phyloP scores from a whole-genome alignment of 1,284 basidiomycete genomes.

The Puccinia coronata region DNA sequence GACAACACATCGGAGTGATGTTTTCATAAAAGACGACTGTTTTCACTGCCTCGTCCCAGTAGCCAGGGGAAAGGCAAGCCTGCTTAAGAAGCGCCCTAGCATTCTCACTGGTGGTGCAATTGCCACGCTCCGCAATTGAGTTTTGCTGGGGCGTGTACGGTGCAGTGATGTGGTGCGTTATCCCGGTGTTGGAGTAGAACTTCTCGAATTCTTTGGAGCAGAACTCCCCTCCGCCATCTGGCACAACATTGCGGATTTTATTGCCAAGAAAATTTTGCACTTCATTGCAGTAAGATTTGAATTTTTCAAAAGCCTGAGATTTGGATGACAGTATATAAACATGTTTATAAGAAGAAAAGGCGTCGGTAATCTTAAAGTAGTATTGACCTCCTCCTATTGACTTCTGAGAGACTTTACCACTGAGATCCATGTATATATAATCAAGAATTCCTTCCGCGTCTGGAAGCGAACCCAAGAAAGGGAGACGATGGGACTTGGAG shows the following conservation, averaged over 20 bases:
- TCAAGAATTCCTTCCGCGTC: not conserved
- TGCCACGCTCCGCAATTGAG: no score
- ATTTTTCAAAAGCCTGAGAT: conserved; percentile 1
- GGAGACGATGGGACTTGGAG: not conserved
- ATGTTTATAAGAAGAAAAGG: not conserved
- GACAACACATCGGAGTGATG: no score
- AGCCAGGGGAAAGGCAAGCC: not conserved
- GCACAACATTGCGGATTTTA: no score
- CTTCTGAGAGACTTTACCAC: not conserved
- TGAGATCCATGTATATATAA: not conserved
- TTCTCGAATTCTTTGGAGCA: no score
- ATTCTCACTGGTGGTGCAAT: not conserved
- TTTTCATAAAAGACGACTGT: not conserved
- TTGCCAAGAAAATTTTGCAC: no score
- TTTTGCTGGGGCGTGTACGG: no score
- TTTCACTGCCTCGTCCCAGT: not conserved
- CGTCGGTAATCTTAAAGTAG: not conserved
- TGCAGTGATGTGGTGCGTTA: no score
- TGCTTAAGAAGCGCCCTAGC: not conserved
- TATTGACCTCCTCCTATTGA: not conserved
- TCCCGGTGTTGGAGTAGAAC: no score
- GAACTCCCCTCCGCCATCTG: no score
- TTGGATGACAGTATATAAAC: not conserved
- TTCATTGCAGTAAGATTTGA: no score
- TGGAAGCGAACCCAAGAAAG: not conserved